Base-by-base conservation (phyloP, 1,284 basidiomycete genomes). In the Coniferiporia sulphurascens region DNA sequence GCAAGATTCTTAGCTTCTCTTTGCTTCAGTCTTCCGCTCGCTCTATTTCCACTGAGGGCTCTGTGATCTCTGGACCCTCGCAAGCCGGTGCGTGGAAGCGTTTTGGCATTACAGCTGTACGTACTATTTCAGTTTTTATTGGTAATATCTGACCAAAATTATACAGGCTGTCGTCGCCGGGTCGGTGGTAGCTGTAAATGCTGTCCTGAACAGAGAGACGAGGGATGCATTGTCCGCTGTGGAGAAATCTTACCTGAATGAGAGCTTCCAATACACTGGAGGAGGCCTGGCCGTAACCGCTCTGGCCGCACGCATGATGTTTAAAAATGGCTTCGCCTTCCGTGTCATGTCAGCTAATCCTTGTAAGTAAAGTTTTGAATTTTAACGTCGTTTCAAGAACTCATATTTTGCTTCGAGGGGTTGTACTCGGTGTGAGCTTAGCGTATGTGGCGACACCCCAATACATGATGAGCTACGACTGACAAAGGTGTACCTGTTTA, bases 301-400 rank as follows among this genome's bases (percentile, higher is more conserved):
- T 1, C 71, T 86, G 17, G 85, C 83, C n/a, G 93, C 93, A 1
- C 83, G 91, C 27, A 76, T 82, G 46, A 78, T 95, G 71, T 93
- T 94, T 75, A 81, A 74, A 63, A 86, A 83, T 51, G 93, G 93
- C 0, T 70, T 85, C 58, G 86, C 89, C 8, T 84, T 84, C 72
- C 81, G 89, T 50, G 76, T 96, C 55, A 95, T 95, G 93, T 75
- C 86, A 3, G 82, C 87, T 9, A 95, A 94, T 73, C 93, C 93
- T 55, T 95, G 89, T 85, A 63, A 61, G 82, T 74, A 27, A 27
- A 10, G 32, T 34, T 3, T 32, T 45, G 53, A 1, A 13, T 12
- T 35, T 19, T 32, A 46, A 22, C 9, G 19, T 38, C 21, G 38
- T 34, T 9, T n/a, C 12, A 41, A n/a, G 21, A 17, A n/a, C 34